These are phyloP conservation scores for Glonium stellatum DNA, from an alignment of 495 filamentous ascomycete genomes.

Conservation along the genomic window DNA sequence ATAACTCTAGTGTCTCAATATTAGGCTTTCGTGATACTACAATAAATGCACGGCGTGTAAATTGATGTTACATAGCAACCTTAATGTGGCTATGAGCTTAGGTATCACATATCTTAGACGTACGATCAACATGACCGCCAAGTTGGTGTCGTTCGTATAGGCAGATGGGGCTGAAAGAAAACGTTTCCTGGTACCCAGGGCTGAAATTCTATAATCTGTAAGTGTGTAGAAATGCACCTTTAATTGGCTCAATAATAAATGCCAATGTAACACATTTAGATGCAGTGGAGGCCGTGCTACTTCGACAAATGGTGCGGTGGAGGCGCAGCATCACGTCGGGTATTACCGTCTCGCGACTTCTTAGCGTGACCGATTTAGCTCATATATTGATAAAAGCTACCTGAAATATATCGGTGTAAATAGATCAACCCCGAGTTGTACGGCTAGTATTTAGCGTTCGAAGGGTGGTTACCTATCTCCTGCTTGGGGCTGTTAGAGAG, in stretches of 20 bases:
- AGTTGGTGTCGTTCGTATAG: too few species aligned
- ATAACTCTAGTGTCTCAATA: neutral
- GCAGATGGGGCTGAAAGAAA: neutral
- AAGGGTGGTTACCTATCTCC: neutral
- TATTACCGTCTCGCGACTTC: too few species aligned
- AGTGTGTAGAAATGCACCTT: too few species aligned
- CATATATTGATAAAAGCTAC: too few species aligned
- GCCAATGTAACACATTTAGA: neutral
- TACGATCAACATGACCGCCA: neutral
- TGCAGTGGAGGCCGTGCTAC: constrained; percentile 2
- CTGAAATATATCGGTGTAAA: too few species aligned
- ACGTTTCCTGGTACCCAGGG: neutral
- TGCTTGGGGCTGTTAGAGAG: constrained; percentile 13
- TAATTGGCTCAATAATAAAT: neutral
- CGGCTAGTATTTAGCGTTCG: neutral
- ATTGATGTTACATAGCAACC: neutral
- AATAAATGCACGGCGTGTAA: neutral
- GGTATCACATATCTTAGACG: neutral
- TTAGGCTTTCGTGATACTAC: neutral
- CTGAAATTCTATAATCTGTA: neutral
- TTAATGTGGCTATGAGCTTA: neutral
- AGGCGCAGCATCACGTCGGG: neutral
- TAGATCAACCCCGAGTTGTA: neutral
- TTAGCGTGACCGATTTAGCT: too few species aligned
- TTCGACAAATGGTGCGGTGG: neutral